Evolutionary conservation across 1,284 basidiomycete genomes (phyloP).

Genomic region (Anthracocystis panici-leucophaei): DNA sequence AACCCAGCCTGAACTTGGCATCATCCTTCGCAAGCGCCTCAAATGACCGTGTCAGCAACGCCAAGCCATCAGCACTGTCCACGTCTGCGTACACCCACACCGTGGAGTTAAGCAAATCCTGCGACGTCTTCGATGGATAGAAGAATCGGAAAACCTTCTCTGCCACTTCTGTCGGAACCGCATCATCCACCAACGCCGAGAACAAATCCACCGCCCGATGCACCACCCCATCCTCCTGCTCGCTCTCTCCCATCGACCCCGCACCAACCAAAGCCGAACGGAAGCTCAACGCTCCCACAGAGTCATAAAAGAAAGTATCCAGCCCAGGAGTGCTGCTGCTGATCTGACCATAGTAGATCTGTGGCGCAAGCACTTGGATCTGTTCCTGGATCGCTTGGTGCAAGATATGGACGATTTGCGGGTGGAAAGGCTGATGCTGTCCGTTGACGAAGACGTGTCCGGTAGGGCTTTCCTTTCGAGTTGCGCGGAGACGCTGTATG

Average conservation of each 20-base stretch:
- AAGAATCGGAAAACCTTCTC: conserved; percentile 73
- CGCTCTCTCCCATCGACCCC: conserved; percentile 38
- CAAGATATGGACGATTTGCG: conserved; percentile 71
- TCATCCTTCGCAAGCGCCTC: conserved; percentile 74
- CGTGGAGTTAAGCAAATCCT: conserved; percentile 72
- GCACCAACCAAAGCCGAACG: conserved; percentile 78
- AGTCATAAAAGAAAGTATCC: conserved; percentile 87
- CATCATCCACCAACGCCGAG: conserved; percentile 26
- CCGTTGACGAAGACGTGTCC: conserved; percentile 84
- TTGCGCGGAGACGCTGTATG: conserved; percentile 46
- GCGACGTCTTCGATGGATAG: conserved; percentile 73
- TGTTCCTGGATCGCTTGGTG: conserved; percentile 52
- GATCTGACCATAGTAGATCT: conserved; percentile 78
- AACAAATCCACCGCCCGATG: conserved; percentile 62
- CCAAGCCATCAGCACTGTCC: conserved; percentile 76
- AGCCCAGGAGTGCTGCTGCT: conserved; percentile 75
- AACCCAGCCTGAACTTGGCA: conserved; percentile 32
- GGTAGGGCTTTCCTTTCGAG: conserved; percentile 19
- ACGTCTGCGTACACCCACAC: conserved; percentile 84
- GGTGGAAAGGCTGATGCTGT: conserved; percentile 80
- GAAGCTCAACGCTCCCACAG: conserved; percentile 78
- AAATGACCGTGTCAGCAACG: conserved; percentile 77
- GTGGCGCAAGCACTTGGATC: conserved; percentile 48
- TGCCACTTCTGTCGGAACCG: background rate
- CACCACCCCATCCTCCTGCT: conserved; percentile 71